Evolutionary conservation across 202 grass and related monocot species (phyloP).

Genomic region (Alloteropsis angusta): DNA sequence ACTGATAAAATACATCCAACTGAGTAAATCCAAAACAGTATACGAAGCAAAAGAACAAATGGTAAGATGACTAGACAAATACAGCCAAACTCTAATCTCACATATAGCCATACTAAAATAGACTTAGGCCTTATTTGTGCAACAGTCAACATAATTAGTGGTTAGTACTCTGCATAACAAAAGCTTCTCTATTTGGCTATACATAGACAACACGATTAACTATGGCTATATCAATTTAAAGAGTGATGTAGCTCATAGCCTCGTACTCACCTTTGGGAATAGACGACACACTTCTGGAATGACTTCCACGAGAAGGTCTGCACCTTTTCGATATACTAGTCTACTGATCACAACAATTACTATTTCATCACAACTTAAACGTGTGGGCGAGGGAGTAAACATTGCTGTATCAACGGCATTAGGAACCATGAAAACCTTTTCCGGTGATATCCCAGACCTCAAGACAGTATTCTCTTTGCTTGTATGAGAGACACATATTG

Average conservation of each 20-base stretch:
- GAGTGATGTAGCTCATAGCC: slow-evolving; percentile 15
- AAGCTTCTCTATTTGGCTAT: not conserved
- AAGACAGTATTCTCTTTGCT: slow-evolving; percentile 97
- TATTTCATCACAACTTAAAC: slow-evolving; percentile 68
- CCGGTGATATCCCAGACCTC: slow-evolving; percentile 74
- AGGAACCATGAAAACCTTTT: slow-evolving; percentile 85
- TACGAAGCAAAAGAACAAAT: not conserved
- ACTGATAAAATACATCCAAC: not conserved
- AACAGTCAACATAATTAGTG: not conserved
- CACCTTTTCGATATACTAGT: slow-evolving; percentile 90
- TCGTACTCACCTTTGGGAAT: slow-evolving; percentile 72
- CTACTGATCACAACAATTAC: slow-evolving; percentile 90
- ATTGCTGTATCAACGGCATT: slow-evolving; percentile 96
- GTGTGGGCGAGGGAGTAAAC: slow-evolving; percentile 62
- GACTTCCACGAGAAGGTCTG: slow-evolving; percentile 94
- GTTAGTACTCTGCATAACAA: not conserved
- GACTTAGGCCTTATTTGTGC: not conserved
- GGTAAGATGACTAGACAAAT: not conserved
- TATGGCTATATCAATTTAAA: not conserved
- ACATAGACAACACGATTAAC: not conserved
- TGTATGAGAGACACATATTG: slow-evolving; percentile 92
- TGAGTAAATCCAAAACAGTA: not conserved
- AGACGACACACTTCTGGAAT: slow-evolving; percentile 84
- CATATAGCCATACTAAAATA: not conserved
- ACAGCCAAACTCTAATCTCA: not conserved